Conservation (phyloP, 768 basidiomycete genomes). For the Amanita pseudoporphyria region DNA sequence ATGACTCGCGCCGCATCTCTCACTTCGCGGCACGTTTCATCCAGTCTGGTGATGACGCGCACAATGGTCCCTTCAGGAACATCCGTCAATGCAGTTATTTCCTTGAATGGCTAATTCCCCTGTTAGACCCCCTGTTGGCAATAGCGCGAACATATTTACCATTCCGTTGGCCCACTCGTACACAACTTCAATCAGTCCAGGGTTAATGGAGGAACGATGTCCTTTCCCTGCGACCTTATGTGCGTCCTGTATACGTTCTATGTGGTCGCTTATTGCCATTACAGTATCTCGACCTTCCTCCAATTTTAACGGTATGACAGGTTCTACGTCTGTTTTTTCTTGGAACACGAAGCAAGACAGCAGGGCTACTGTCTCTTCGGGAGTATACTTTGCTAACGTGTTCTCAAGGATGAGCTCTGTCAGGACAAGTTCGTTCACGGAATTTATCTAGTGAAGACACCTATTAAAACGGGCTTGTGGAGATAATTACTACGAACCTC, state of each 20-base stretch:
- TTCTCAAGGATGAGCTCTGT: constrained; percentile 98
- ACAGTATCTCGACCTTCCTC: constrained; percentile 77
- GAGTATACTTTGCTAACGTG: constrained; percentile 79
- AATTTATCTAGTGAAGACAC: constrained; percentile 69
- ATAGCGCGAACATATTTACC: constrained; percentile 39
- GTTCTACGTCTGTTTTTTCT: constrained; percentile 92
- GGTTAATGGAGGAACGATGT: constrained; percentile 73
- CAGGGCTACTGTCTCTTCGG: constrained; percentile 93
- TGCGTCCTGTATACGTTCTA: constrained; percentile 70
- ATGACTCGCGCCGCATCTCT: constrained; percentile 96
- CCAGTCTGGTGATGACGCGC: constrained; percentile 88
- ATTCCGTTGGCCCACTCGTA: constrained; percentile 99
- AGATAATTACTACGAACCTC: constrained; percentile 46
- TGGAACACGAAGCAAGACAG: constrained; percentile 97
- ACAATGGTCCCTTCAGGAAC: constrained; percentile 97
- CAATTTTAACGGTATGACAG: constrained; percentile 69
- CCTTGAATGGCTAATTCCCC: constrained; percentile 74
- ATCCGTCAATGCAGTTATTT: constrained; percentile 88
- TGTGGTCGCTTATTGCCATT: constrained; percentile 63
- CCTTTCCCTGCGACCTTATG: constrained; percentile 75
- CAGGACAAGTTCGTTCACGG: constrained; percentile 91
- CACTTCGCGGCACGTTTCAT: constrained; percentile 96
- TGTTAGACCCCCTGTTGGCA: neutral
- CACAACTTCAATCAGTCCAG: constrained; percentile 90
- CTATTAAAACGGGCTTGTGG: neutral